Evolutionary conservation across 345 rosid species (phyloP), one percentile per base, ranked within the genome.

Genomic region (Raphanus raphanistrum): DNA sequence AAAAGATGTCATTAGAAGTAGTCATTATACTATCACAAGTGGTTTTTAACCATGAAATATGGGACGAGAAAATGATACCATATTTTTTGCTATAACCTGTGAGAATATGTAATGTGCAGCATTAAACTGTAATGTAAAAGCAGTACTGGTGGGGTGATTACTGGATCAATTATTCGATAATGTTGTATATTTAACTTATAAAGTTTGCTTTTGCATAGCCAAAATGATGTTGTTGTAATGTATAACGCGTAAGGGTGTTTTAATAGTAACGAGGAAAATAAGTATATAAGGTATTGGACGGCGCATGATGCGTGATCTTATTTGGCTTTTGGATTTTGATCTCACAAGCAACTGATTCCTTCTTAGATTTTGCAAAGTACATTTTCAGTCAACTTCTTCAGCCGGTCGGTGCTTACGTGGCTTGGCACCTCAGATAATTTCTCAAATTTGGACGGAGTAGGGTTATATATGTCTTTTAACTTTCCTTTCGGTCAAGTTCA

Each of bases 371-470:
- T 45, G 15, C 31, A 10, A 69, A 55, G 62, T 79, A 63, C 70
- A 74, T 2, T 32, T 62, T 25, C 66, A 68, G 71, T 73, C 82
- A 73, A 62, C 43, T 12, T 70, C 63, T 66, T 66, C 62, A 6
- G 21, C 25, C 75, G 72, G 82, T 11, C 82, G 82, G 82, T 79
- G 75, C 73, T 38, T 68, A 54, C 78, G 71, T 74, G 75, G 78
- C 78, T 5, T 43, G 52, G 15, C 55, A 38, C 60, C 9, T 16
- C 8, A 6, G 1, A 2, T 4, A 2, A 6, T n/a, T 66, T 35
- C 5, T 10, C 64, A 43, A 0, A 4, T 73, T 62, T 79, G 82
- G 82, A 50, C 78, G 82, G 82, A 73, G 75, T 38, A 62, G 29
- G 66, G 78, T 6, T 25, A 68, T n/a, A 29, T 38, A 25, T 62